phyloP scores from a whole-genome alignment of 73 alveolate species.

The Stentor roeselii region DNA sequence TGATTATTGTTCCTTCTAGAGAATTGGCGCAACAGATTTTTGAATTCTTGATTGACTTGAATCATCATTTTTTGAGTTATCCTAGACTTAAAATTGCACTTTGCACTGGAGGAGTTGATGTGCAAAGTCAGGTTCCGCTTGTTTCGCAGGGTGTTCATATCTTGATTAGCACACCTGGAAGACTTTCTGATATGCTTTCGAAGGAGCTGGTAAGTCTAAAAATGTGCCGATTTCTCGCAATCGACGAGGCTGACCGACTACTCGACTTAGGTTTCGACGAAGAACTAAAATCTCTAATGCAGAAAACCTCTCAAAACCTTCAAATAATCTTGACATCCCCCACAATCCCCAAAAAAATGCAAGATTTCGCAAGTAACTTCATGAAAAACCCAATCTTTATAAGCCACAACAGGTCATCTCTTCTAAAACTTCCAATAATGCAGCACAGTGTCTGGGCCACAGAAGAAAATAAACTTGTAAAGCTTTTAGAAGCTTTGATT shows the following conservation, averaged over 20 bases:
- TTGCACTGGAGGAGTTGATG: slow-evolving; percentile 52
- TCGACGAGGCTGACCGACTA: slow-evolving; percentile 89
- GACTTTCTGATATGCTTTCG: slow-evolving; percentile 61
- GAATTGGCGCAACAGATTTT: slow-evolving; percentile 14
- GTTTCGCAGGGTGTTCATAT: slow-evolving; percentile 47
- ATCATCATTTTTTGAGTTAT: neutral
- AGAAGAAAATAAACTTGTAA: slow-evolving; percentile 51
- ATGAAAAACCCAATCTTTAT: slow-evolving; percentile 60
- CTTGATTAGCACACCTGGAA: slow-evolving; percentile 77
- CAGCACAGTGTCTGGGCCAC: slow-evolving; percentile 40
- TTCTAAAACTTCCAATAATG: slow-evolving; percentile 47
- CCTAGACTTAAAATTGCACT: slow-evolving; percentile 41
- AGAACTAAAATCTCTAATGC: slow-evolving; percentile 62
- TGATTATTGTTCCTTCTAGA: slow-evolving; percentile 47
- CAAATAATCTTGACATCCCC: slow-evolving; percentile 81
- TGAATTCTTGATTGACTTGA: neutral
- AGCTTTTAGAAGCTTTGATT: slow-evolving; percentile 50
- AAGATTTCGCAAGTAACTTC: slow-evolving; percentile 63
- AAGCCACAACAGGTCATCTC: slow-evolving; percentile 44
- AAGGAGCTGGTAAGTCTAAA: slow-evolving; percentile 50
- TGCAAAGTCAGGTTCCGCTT: slow-evolving; percentile 33
- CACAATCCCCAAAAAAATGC: slow-evolving; percentile 74
- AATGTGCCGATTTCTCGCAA: slow-evolving; percentile 58
- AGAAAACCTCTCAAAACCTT: slow-evolving; percentile 59
- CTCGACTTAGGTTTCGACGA: slow-evolving; percentile 72